Evolutionary conservation across 2,329 filamentous ascomycete genomes (phyloP).

Genomic region (Xylaria sp.): DNA sequence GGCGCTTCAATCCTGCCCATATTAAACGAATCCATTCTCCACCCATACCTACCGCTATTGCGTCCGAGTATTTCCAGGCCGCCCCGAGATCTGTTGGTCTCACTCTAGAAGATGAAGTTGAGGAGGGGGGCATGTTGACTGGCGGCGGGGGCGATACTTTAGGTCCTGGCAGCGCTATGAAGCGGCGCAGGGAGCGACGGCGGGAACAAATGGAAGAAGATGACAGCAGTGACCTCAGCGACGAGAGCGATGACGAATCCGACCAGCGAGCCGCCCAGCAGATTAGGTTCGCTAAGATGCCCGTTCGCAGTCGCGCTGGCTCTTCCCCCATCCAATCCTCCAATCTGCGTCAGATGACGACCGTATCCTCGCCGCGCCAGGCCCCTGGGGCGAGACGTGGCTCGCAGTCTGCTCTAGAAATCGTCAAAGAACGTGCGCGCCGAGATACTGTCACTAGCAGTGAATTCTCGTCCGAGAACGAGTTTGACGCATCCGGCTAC

Average conservation of each 20-base stretch:
- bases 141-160: slow-evolving; percentile 74
- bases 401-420: slow-evolving; percentile 76
- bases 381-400: slow-evolving; percentile 65
- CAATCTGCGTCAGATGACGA: slow-evolving; percentile 65
- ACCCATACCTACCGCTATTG: slow-evolving; percentile 83
- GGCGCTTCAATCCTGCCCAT: slow-evolving; percentile 77
- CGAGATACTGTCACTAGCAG: slow-evolving; percentile 84
- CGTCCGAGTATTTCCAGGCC: slow-evolving; percentile 83
- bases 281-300: slow-evolving; percentile 97
- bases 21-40: slow-evolving; percentile 87
- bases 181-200: slow-evolving; percentile 68
- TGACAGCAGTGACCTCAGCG: slow-evolving; percentile 85
- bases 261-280: slow-evolving; percentile 82
- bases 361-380: slow-evolving; percentile 59
- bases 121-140: slow-evolving; percentile 77
- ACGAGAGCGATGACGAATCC: slow-evolving; percentile 83
- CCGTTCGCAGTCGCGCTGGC: slow-evolving; percentile 82
- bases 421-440: slow-evolving; percentile 73
- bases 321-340: slow-evolving; percentile 85
- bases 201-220: slow-evolving; percentile 84
- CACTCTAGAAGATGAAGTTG: slow-evolving; percentile 75
- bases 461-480: slow-evolving; percentile 85
- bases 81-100: slow-evolving; percentile 71
- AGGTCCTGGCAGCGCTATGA: slow-evolving; percentile 72
- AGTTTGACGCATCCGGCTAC: slow-evolving; percentile 74